Conservation (phyloP, 805 yeast species). For the Cyberlindnera subsufficiens region DNA sequence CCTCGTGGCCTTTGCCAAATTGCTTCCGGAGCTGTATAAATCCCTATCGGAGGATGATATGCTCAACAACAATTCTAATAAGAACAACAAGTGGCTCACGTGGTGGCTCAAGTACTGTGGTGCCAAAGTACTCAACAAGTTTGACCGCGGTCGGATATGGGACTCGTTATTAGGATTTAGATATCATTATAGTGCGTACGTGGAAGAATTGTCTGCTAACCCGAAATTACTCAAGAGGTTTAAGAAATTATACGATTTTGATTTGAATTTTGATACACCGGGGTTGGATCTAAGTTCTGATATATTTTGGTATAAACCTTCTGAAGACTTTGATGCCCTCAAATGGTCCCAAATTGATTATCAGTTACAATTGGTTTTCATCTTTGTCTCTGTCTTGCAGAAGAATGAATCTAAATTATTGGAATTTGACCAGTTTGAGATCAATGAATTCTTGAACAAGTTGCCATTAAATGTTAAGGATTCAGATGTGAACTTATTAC, state of each 20-base stretch:
- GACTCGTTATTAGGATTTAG: slow-evolving; percentile 81
- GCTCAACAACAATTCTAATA: slow-evolving; percentile 39
- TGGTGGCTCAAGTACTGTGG: slow-evolving; percentile 97
- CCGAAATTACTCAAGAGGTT: slow-evolving; percentile 17
- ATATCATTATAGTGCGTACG: slow-evolving; percentile 26
- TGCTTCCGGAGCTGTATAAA: slow-evolving; percentile 69
- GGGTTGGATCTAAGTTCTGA: slow-evolving; percentile 9
- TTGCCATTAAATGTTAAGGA: slow-evolving; percentile 14
- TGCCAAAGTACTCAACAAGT: slow-evolving; percentile 73
- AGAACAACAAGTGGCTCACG: slow-evolving; percentile 82
- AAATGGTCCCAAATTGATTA: slow-evolving; percentile 65
- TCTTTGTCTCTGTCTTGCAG: slow-evolving; percentile 72
- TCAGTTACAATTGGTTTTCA: slow-evolving; percentile 70
- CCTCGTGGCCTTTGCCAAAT: slow-evolving; percentile 52
- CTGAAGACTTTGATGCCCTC: slow-evolving; percentile 20
- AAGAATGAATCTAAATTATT: slow-evolving; percentile 71
- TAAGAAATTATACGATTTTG: slow-evolving; percentile 16
- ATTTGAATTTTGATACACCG: background rate
- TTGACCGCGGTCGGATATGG: slow-evolving; percentile 87
- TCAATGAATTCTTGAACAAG: slow-evolving; percentile 66
- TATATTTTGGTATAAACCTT: slow-evolving; percentile 18
- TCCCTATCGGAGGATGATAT: slow-evolving; percentile 79
- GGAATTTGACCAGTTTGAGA: slow-evolving; percentile 88
- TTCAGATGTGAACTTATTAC: slow-evolving; percentile 23
- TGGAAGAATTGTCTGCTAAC: slow-evolving; percentile 6